Evolutionary conservation across 1,139 yeast genomes (phyloP), one percentile per base, ranked within the genome.

Genomic region (Blastobotrys illinoisensis): DNA sequence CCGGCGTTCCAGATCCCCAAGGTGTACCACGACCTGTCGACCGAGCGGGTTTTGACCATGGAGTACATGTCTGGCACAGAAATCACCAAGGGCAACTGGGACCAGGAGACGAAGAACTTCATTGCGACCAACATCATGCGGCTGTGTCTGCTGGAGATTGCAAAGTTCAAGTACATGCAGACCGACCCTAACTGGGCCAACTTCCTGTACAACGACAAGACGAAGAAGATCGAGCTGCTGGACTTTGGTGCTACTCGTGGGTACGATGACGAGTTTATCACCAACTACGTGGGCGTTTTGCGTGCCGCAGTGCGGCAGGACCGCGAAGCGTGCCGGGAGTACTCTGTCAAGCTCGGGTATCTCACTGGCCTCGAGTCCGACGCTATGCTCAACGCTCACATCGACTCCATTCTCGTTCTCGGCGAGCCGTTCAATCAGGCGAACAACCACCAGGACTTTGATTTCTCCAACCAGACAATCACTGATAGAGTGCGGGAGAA

Each of bases 161-260:
- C 89, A 32, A 76, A 81, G 62, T 91, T 86, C 75, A 81, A 80
- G 65, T 93, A 86, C 72, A 93, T 93, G 99, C 99, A 93, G 73
- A 91, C 99, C 1, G 99, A 93, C 72, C 99, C 99, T 49, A 93
- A 93, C 72, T 95, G 99, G 99, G 98, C 99, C 51, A 93, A 93
- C 70, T 95, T 95, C 72, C 74, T 95, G 58, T 90, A 87, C 74
- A 90, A 91, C 67, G 77, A 77, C 46, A 62, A 74, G 20, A 81
- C 87, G 2, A 70, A 76, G 46, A 82, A 85, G 70, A 81, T 93
- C 57, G 98, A 91, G 70, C 76, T 93, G 56, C 76, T 93, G 56
- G 99, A 93, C 71, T 93, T 93, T 71, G 99, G 99, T 49, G 98
- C 99, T 1, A 86, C 97, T 9, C 80, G 98, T 61, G 88, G 83